Conservation (phyloP, 345 rosid species). For the Kernera saxatilis region DNA sequence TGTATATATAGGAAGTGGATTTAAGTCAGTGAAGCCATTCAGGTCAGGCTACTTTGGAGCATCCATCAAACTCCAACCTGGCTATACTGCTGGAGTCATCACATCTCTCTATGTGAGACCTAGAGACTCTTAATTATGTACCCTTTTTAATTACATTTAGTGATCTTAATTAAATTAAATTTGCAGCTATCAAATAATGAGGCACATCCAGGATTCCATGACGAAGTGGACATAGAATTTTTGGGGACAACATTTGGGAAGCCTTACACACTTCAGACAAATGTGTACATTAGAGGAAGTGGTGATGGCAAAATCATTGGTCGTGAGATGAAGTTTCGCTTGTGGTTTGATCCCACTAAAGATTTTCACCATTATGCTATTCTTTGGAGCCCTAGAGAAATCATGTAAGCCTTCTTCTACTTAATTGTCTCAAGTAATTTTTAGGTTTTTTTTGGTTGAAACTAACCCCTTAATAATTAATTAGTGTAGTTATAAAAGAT, state of each 20-base stretch:
- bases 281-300: conserved; percentile 92
- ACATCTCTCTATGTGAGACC: conserved; percentile 84
- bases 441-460: not conserved
- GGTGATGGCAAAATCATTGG: conserved; percentile 90
- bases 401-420: conserved; percentile 57
- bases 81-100: conserved; percentile 95
- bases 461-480: not conserved
- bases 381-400: conserved; percentile 84
- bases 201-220: conserved; percentile 86
- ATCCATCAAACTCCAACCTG: conserved; percentile 77
- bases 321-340: conserved; percentile 85
- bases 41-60: conserved; percentile 95
- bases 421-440: not conserved
- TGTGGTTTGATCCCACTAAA: conserved; percentile 94
- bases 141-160: not conserved
- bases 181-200: conserved; percentile 79
- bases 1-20: conserved; percentile 69
- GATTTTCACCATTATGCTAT: conserved; percentile 86
- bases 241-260: conserved; percentile 91
- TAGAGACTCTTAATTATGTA: not conserved
- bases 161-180: not conserved
- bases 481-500: not conserved
- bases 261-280: conserved; percentile 90
- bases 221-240: conserved; percentile 95
- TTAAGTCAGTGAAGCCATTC: conserved; percentile 79